These are phyloP conservation scores for Geotrichum histeridarum DNA, from an alignment of 1,139 yeast genomes.

Conservation along the genomic window DNA sequence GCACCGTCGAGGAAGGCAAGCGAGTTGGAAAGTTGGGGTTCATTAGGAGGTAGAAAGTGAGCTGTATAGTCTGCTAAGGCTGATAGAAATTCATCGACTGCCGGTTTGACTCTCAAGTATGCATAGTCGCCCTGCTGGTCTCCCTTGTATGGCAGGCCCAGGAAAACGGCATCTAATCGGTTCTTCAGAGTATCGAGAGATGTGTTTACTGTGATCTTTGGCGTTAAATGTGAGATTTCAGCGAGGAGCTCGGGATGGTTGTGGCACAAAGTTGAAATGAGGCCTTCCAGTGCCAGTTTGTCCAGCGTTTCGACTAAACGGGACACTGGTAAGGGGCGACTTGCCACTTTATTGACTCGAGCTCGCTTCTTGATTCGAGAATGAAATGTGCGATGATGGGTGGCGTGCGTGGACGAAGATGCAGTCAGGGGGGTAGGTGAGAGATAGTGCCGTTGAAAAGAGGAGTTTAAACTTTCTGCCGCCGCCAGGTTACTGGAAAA, in stretches of 20 bases:
- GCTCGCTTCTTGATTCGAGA: slow-evolving; percentile 8
- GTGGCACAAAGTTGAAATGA: slow-evolving; percentile 51
- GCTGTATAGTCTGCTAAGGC: slow-evolving; percentile 76
- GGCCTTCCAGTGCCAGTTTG: slow-evolving; percentile 47
- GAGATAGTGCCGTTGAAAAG: slow-evolving; percentile 1
- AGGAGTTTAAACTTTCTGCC: background rate
- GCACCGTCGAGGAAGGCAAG: slow-evolving; percentile 64
- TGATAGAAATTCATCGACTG: slow-evolving; percentile 66
- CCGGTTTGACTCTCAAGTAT: slow-evolving; percentile 73
- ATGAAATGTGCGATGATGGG: slow-evolving; percentile 1
- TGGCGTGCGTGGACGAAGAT: background rate
- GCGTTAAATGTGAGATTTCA: slow-evolving; percentile 52
- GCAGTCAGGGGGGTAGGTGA: background rate
- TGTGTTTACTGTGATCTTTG: slow-evolving; percentile 52
- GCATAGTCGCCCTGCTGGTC: slow-evolving; percentile 76
- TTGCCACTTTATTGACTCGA: slow-evolving; percentile 20
- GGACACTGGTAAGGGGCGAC: slow-evolving; percentile 49
- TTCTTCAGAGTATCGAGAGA: slow-evolving; percentile 48
- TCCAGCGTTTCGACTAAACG: slow-evolving; percentile 67
- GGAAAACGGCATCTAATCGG: slow-evolving; percentile 47
- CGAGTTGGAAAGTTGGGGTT: slow-evolving; percentile 51
- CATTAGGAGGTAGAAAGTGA: slow-evolving; percentile 75
- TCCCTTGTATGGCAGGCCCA: slow-evolving; percentile 67
- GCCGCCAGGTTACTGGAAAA: background rate
- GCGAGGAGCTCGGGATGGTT: slow-evolving; percentile 58